phyloP scores from a whole-genome alignment of 2,329 filamentous ascomycete genomes.

The Tolypocladium paradoxum region DNA sequence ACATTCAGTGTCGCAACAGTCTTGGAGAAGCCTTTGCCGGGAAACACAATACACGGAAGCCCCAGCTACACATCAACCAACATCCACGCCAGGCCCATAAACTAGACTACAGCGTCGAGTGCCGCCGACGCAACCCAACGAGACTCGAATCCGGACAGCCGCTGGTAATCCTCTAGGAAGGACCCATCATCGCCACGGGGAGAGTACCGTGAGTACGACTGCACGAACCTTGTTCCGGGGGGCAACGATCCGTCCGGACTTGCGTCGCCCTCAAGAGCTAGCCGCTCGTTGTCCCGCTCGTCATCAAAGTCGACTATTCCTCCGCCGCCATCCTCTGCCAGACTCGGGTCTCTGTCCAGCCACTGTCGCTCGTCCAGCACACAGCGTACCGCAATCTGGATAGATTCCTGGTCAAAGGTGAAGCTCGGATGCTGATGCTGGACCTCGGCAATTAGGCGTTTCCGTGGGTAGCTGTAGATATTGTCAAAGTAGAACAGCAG shows the following conservation, averaged over 20 bases:
- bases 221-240: slow-evolving; percentile 15
- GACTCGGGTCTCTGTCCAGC: slow-evolving; percentile 17
- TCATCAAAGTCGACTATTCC: slow-evolving; percentile 32
- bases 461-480: slow-evolving; percentile 33
- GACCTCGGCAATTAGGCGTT: slow-evolving; percentile 31
- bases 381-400: slow-evolving; percentile 27
- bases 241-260: slow-evolving; percentile 25
- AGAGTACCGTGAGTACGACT: slow-evolving; percentile 24
- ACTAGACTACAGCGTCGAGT: neutral
- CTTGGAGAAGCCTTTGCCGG: neutral
- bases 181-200: slow-evolving; percentile 30
- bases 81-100: neutral
- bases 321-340: slow-evolving; percentile 23
- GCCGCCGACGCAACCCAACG: slow-evolving; percentile 7
- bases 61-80: neutral
- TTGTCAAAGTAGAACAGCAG: slow-evolving; percentile 39
- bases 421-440: slow-evolving; percentile 29
- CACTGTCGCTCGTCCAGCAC: slow-evolving; percentile 27
- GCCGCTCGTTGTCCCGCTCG: slow-evolving; percentile 21
- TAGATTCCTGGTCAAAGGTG: slow-evolving; percentile 33
- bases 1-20: neutral
- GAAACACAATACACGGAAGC: neutral
- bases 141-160: slow-evolving; percentile 8
- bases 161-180: slow-evolving; percentile 16
- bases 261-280: slow-evolving; percentile 21